Conservation (phyloP, 1,284 basidiomycete species). For the Heterobasidion annosum region DNA sequence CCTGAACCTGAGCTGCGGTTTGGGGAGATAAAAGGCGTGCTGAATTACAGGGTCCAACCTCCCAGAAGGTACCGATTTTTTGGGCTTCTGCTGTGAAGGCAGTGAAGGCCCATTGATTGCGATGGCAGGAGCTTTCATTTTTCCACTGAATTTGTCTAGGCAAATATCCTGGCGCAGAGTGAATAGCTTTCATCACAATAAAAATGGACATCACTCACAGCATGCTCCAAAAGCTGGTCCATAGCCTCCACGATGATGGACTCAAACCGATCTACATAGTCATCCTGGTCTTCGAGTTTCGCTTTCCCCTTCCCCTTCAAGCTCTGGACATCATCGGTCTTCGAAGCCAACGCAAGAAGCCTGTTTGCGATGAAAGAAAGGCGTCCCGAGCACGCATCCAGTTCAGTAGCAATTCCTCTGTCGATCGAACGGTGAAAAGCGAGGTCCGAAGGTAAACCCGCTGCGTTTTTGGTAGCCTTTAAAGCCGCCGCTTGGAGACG, state of each 20-base stretch:
- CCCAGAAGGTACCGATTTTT: conserved; percentile 24
- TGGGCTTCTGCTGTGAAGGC: conserved; percentile 16
- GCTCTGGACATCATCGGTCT: conserved; percentile 22
- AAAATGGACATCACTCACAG: conserved; percentile 39
- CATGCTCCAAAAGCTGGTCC: conserved; percentile 80
- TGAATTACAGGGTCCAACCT: conserved; percentile 52
- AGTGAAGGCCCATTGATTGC: conserved; percentile 32
- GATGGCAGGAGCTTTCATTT: conserved; percentile 57
- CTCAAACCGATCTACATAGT: conserved; percentile 77
- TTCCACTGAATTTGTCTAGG: conserved; percentile 73
- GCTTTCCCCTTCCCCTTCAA: conserved; percentile 39
- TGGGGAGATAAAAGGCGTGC: conserved; percentile 61
- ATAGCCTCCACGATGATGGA: conserved; percentile 73
- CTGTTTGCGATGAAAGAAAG: conserved; percentile 57
- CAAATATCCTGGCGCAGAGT: conserved; percentile 54
- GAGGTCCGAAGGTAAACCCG: conserved; percentile 59
- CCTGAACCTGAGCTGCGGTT: conserved; percentile 74
- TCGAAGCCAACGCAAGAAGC: conserved; percentile 47
- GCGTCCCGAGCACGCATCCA: conserved; percentile 54
- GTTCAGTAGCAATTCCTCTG: conserved; percentile 51
- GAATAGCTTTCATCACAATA: not conserved
- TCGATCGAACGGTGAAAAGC: conserved; percentile 83
- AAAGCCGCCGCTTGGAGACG: conserved; percentile 50
- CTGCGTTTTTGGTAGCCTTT: conserved; percentile 50
- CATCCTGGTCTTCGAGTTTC: conserved; percentile 58